Conservation (phyloP, 352 stramenopile genomes). For the Globisporangium nagaii region DNA sequence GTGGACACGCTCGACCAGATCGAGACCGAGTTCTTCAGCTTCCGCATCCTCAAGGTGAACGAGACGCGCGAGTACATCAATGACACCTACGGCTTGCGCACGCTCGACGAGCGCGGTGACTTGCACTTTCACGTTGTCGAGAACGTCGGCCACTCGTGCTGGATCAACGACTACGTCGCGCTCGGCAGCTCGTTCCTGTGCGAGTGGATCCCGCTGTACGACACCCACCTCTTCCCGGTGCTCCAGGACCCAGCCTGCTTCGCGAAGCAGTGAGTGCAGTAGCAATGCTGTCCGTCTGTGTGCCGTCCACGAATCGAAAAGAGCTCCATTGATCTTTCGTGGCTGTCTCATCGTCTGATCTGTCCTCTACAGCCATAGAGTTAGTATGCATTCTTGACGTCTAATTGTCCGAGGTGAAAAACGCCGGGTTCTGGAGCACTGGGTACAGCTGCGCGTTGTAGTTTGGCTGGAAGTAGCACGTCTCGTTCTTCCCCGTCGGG, state of each 20-base stretch:
- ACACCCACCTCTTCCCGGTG: conserved; percentile 20
- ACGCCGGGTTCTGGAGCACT: too few species aligned
- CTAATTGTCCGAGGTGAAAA: too few species aligned
- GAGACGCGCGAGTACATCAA: conserved; percentile 28
- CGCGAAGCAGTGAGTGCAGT: too few species aligned
- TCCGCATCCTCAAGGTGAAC: conserved; percentile 25
- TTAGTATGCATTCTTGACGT: too few species aligned
- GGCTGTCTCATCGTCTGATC: too few species aligned
- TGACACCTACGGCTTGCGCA: conserved; percentile 31
- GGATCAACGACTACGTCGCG: conserved; percentile 15
- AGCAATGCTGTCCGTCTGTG: not conserved
- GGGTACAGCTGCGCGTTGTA: conserved; percentile 25
- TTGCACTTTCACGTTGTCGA: conserved; percentile 16
- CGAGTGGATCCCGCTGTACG: conserved; percentile 16
- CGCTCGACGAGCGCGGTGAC: conserved; percentile 18
- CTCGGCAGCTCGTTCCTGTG: conserved; percentile 2
- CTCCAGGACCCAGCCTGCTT: too few species aligned
- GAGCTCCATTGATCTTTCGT: too few species aligned
- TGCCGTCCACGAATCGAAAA: conserved; percentile 1
- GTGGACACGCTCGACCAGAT: conserved; percentile 20
- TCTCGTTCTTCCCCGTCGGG: not conserved
- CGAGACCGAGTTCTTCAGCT: conserved; percentile 15
- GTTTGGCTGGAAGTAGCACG: conserved; percentile 11
- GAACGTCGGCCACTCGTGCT: conserved; percentile 24
- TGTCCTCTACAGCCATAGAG: too few species aligned